phyloP scores from a whole-genome alignment of 805 yeast genomes.

The Teunomyces aglyptinius region DNA sequence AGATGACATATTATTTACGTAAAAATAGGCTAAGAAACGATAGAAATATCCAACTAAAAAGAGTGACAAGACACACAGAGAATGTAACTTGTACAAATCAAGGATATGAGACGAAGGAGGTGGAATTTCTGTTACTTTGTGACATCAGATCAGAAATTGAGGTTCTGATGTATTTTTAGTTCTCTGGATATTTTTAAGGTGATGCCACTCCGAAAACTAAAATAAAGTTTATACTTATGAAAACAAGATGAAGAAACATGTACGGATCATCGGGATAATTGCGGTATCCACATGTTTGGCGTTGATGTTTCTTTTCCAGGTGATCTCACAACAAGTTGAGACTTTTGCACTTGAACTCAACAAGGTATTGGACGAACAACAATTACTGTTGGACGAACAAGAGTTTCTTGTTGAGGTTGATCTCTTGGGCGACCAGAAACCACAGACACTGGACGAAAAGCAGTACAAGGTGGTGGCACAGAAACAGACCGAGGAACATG shows the following conservation, averaged over 20 bases:
- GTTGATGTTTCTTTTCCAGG: not conserved
- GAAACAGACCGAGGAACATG: not conserved
- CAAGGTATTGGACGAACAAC: not conserved
- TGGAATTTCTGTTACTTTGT: no score
- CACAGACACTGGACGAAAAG: not conserved
- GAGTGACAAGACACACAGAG: no score
- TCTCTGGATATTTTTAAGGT: not conserved
- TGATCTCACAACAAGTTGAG: not conserved
- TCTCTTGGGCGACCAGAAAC: not conserved
- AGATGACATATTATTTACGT: no score
- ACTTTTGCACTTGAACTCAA: not conserved
- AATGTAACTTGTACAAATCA: no score
- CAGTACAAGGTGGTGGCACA: not conserved
- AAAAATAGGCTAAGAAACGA: no score
- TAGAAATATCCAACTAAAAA: no score
- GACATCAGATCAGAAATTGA: not conserved
- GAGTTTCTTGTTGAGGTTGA: not conserved
- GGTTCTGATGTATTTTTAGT: not conserved
- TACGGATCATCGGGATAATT: not conserved
- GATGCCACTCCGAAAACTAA: no score
- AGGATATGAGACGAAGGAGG: no score
- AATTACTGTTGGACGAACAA: not conserved
- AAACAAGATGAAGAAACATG: not conserved
- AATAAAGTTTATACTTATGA: no score
- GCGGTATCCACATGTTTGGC: not conserved